Conservation (phyloP, 2,329 filamentous ascomycete species). For the Sporothrix humicola region DNA sequence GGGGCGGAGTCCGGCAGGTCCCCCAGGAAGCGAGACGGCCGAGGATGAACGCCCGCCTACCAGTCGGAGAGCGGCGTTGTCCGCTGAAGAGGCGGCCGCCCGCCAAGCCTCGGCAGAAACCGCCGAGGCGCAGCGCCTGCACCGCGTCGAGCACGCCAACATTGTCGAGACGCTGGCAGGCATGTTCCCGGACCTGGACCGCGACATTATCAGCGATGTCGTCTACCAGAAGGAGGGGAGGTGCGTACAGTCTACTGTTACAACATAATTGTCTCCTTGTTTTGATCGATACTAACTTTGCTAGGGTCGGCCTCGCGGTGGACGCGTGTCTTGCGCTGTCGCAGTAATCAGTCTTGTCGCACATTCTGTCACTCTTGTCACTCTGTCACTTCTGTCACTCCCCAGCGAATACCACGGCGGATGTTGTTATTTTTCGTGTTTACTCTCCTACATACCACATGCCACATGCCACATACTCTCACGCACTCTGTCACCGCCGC, state of each 20-base stretch:
- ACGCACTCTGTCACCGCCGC: not conserved
- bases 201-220: conserved; percentile 94
- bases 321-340: conserved; percentile 80
- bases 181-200: conserved; percentile 96
- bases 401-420: conserved; percentile 21
- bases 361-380: not conserved
- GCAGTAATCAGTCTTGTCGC: conserved; percentile 8
- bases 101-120: conserved; percentile 88
- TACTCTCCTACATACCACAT: not conserved
- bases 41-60: conserved; percentile 30
- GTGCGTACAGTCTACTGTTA: no score
- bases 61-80: no score
- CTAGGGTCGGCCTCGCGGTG: conserved; percentile 80
- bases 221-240: conserved; percentile 94
- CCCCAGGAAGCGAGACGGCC: not conserved
- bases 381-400: no score
- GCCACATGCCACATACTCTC: no score
- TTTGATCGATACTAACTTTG: conserved; percentile 33
- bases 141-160: conserved; percentile 83
- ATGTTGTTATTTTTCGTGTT: not conserved
- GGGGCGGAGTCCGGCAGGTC: conserved; percentile 34
- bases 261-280: not conserved
- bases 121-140: conserved; percentile 83
- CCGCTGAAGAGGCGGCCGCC: conserved; percentile 85
- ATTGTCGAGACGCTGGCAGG: conserved; percentile 91